A percentile compares a stretch with the other conserved stretches of the same genome.
Conservation (phyloP, 164 flowering plant genomes). For the Annona cherimola region DNA sequence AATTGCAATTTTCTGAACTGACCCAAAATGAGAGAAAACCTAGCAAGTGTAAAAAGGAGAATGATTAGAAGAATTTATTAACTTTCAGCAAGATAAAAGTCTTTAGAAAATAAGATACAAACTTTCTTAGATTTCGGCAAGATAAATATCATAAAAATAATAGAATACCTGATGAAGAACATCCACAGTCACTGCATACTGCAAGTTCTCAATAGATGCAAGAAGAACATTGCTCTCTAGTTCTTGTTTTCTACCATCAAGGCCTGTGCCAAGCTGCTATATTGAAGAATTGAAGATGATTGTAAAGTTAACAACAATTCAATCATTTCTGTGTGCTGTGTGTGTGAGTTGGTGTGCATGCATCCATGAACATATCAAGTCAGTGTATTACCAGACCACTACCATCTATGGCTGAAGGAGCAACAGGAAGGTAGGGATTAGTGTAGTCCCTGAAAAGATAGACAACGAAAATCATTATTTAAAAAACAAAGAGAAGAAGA, state of each 20-base stretch:
- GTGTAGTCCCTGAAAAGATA: slow-evolving; percentile 74
- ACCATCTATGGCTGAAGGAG: slow-evolving; percentile 89
- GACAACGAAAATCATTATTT: background rate
- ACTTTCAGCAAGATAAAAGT: background rate
- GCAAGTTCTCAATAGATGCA: slow-evolving; percentile 96
- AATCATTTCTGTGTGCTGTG: background rate
- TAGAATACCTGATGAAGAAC: slow-evolving; percentile 69
- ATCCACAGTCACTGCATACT: slow-evolving; percentile 89
- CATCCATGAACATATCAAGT: background rate
- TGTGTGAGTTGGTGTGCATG: background rate
- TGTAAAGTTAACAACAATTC: background rate
- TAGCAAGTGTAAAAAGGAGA: slow-evolving; percentile 14
- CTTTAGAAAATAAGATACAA: background rate
- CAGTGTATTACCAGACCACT: slow-evolving; percentile 62
- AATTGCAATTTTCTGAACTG: slow-evolving; percentile 92
- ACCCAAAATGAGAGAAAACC: slow-evolving; percentile 95
- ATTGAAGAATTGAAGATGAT: background rate
- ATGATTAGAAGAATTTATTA: background rate
- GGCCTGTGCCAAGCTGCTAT: slow-evolving; percentile 53
- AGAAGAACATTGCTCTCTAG: slow-evolving; percentile 96
- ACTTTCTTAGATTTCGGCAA: background rate
- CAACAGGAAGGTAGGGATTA: slow-evolving; percentile 90
- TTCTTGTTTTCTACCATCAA: slow-evolving; percentile 77
- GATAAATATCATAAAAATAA: background rate
- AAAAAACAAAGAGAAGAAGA: background rate